Percentiles rank a stretch among this genome's conserved stretches.
Conservation (phyloP, 2,329 filamentous ascomycete species). For the Penicillium sumatraense region DNA sequence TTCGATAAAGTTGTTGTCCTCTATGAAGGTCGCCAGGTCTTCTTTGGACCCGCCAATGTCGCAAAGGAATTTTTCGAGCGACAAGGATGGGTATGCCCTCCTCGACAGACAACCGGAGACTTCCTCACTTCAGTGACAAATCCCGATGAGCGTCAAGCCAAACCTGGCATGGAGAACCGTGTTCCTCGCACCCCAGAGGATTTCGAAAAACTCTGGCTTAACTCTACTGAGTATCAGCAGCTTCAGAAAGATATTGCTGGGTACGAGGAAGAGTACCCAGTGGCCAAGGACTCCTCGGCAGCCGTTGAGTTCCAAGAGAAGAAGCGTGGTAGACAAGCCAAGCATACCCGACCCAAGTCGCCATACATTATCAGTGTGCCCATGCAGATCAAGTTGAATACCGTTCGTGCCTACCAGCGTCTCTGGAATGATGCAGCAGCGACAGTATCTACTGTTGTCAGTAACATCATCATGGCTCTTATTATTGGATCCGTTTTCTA, state of each 20-base stretch:
- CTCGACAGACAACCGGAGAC: conserved; percentile 69
- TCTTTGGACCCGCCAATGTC: conserved; percentile 64
- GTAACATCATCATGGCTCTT: conserved; percentile 65
- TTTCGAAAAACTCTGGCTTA: conserved; percentile 50
- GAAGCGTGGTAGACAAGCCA: conserved; percentile 31
- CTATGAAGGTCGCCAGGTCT: conserved; percentile 77
- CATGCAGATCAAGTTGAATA: conserved; percentile 23
- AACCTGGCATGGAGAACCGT: conserved; percentile 61
- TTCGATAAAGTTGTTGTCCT: conserved; percentile 77
- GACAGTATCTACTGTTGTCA: conserved; percentile 11
- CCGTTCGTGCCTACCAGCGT: conserved; percentile 69
- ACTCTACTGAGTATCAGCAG: conserved; percentile 43
- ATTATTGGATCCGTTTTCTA: conserved; percentile 82
- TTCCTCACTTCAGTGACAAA: conserved; percentile 72
- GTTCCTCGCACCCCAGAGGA: conserved; percentile 70
- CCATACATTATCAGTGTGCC: conserved; percentile 17
- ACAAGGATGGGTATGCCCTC: conserved; percentile 69
- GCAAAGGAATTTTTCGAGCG: conserved; percentile 69
- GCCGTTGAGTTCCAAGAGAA: conserved; percentile 30
- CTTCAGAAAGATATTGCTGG: conserved; percentile 38
- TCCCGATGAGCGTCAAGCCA: conserved; percentile 60
- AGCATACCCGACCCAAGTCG: conserved; percentile 29
- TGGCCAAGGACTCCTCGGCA: conserved; percentile 16
- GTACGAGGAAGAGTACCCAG: conserved; percentile 35
- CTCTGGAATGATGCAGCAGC: conserved; percentile 73